Conservation (phyloP, 805 yeast species). For the Candida easanensis region DNA sequence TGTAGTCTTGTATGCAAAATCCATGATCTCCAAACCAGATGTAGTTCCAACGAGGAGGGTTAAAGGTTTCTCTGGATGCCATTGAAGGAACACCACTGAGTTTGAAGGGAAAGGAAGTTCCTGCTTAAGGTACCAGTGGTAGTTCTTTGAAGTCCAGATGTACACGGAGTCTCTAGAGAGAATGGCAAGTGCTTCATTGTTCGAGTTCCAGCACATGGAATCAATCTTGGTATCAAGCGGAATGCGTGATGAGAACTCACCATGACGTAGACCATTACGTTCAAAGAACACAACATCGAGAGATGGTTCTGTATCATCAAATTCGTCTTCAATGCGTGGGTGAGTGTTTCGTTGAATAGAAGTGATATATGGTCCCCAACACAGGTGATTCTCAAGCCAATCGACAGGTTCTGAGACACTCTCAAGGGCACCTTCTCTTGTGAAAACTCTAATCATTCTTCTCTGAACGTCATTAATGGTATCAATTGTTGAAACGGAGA, state of each 20-base stretch:
- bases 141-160: constrained; percentile 88
- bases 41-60: constrained; percentile 65
- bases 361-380: constrained; percentile 92
- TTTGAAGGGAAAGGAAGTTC: constrained; percentile 43
- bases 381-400: constrained; percentile 65
- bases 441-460: constrained; percentile 80
- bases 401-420: constrained; percentile 89
- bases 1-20: constrained; percentile 59
- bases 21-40: constrained; percentile 54
- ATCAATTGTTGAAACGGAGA: constrained; percentile 63
- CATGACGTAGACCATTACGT: constrained; percentile 88
- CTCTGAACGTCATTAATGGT: constrained; percentile 41
- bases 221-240: constrained; percentile 47
- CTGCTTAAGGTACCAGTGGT: constrained; percentile 94
- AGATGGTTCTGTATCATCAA: constrained; percentile 34
- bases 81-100: constrained; percentile 46
- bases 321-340: constrained; percentile 35
- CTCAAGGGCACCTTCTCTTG: constrained; percentile 72
- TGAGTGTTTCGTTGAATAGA: constrained; percentile 62
- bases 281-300: constrained; percentile 74
- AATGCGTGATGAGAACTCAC: constrained; percentile 72
- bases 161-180: constrained; percentile 63
- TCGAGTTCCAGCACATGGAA: constrained; percentile 73
- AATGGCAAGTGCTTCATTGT: constrained; percentile 75
- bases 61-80: constrained; percentile 90